Conservation (phyloP, 164 flowering plant genomes). For the Umbilicus rupestris region DNA sequence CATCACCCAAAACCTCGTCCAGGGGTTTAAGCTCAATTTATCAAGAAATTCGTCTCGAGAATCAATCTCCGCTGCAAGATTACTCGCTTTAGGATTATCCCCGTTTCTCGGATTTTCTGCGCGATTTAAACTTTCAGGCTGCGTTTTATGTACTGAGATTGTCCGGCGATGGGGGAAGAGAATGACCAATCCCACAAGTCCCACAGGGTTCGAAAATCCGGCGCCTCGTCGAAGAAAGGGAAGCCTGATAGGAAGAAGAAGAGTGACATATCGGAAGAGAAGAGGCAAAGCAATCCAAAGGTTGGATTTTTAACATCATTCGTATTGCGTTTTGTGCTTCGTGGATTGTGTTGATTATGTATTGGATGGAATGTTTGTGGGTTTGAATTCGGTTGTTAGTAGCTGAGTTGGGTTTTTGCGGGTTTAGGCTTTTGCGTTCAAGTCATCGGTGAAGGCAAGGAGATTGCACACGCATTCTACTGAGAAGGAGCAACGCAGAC, state of each 20-base stretch:
- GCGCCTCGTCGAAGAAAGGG: slow-evolving; percentile 55
- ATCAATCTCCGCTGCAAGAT: too few relatives aligned
- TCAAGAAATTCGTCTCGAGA: too few relatives aligned
- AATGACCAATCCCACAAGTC: slow-evolving; percentile 52
- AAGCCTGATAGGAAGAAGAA: slow-evolving; percentile 24
- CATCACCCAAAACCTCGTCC: too few relatives aligned
- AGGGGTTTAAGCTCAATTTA: too few relatives aligned
- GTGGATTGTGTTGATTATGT: not conserved
- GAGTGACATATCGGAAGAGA: slow-evolving; percentile 22
- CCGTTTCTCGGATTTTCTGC: too few relatives aligned
- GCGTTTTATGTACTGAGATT: too few relatives aligned
- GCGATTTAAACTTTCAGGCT: too few relatives aligned
- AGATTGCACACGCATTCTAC: slow-evolving; percentile 62
- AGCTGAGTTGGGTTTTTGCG: not conserved
- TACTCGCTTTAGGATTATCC: too few relatives aligned
- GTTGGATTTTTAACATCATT: slow-evolving; percentile 17
- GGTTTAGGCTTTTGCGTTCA: slow-evolving; percentile 74
- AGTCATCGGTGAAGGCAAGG: slow-evolving; percentile 69
- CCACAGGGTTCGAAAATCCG: slow-evolving; percentile 57
- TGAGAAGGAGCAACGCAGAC: slow-evolving; percentile 88
- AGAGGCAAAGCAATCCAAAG: slow-evolving; percentile 51
- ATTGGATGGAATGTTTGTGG: slow-evolving; percentile 11
- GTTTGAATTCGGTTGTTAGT: not conserved
- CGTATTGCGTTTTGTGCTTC: not conserved
- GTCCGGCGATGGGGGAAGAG: not conserved